Percentiles rank a stretch among this genome's conserved stretches.
phyloP scores from a whole-genome alignment of 1,284 basidiomycete genomes.

The Phellopilus nigrolimitatus region DNA sequence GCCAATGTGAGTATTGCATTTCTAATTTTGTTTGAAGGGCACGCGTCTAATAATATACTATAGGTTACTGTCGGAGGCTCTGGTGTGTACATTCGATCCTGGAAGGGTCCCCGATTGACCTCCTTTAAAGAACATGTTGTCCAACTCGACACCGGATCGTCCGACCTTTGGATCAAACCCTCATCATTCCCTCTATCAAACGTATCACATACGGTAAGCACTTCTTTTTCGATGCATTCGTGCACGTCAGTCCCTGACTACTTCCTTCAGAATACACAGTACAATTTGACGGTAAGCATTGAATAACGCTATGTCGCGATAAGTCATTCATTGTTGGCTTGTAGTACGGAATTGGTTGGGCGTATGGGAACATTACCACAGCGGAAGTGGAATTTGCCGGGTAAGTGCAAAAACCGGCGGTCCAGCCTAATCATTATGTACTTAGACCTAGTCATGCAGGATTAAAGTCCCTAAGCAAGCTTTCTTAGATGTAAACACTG shows the following conservation, averaged over 20 bases:
- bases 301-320: neutral
- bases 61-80: slow-evolving; percentile 60
- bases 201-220: slow-evolving; percentile 46
- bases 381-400: slow-evolving; percentile 62
- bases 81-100: slow-evolving; percentile 37
- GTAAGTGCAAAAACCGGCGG: slow-evolving; percentile 35
- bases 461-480: slow-evolving; percentile 62
- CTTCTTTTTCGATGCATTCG: slow-evolving; percentile 2
- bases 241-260: no score
- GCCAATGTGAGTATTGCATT: slow-evolving; percentile 50
- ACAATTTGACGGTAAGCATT: slow-evolving; percentile 56
- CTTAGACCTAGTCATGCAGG: slow-evolving; percentile 32
- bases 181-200: slow-evolving; percentile 46
- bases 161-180: slow-evolving; percentile 72
- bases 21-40: slow-evolving; percentile 4
- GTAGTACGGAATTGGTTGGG: slow-evolving; percentile 78
- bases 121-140: slow-evolving; percentile 50
- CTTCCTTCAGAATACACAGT: slow-evolving; percentile 34
- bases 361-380: slow-evolving; percentile 56
- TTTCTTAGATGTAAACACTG: slow-evolving; percentile 55
- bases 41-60: no score
- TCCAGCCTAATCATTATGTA: slow-evolving; percentile 12
- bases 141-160: slow-evolving; percentile 78
- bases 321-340: neutral
- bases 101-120: slow-evolving; percentile 2